phyloP scores from a whole-genome alignment of 2,329 filamentous ascomycete genomes.

The Ophiocordyceps camponoti-floridani region DNA sequence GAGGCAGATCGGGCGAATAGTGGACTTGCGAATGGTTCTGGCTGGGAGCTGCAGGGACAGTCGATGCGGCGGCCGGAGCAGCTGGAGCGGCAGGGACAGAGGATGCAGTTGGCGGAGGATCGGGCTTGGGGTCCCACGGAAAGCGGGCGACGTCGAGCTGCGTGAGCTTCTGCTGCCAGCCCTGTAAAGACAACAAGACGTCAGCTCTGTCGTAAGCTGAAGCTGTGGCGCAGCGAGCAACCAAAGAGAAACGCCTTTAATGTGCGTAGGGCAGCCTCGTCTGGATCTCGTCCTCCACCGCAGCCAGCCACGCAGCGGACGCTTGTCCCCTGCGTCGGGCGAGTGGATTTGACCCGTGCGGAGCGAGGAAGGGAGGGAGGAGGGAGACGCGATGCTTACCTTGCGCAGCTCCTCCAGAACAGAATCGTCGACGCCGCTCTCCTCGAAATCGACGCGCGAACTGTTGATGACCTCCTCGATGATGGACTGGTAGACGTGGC shows the following conservation, averaged over 20 bases:
- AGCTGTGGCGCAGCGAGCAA: not conserved
- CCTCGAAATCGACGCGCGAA: slow-evolving; percentile 90
- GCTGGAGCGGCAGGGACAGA: slow-evolving; percentile 7
- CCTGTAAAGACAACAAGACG: slow-evolving; percentile 37
- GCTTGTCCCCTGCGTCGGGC: slow-evolving; percentile 1
- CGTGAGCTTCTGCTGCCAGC: slow-evolving; percentile 86
- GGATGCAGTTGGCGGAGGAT: slow-evolving; percentile 26
- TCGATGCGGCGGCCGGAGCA: slow-evolving; percentile 1
- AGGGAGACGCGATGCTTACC: slow-evolving; percentile 35
- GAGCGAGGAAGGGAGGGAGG: not conserved
- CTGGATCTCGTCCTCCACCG: not conserved
- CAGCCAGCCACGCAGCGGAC: not conserved
- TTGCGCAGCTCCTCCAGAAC: slow-evolving; percentile 74
- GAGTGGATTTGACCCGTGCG: too few relatives aligned
- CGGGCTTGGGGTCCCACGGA: slow-evolving; percentile 84
- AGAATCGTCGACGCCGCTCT: slow-evolving; percentile 76
- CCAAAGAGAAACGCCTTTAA: not conserved
- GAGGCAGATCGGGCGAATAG: slow-evolving; percentile 13
- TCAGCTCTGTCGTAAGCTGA: slow-evolving; percentile 5
- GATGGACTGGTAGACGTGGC: slow-evolving; percentile 62
- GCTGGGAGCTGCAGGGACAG: slow-evolving; percentile 5
- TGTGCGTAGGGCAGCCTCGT: not conserved
- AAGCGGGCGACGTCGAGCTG: slow-evolving; percentile 72
- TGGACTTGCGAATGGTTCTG: slow-evolving; percentile 13
- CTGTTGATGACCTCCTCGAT: slow-evolving; percentile 79